These are phyloP conservation scores for Oryza meridionalis DNA, from an alignment of 176 grass and related monocot species.

Conservation along the genomic window DNA sequence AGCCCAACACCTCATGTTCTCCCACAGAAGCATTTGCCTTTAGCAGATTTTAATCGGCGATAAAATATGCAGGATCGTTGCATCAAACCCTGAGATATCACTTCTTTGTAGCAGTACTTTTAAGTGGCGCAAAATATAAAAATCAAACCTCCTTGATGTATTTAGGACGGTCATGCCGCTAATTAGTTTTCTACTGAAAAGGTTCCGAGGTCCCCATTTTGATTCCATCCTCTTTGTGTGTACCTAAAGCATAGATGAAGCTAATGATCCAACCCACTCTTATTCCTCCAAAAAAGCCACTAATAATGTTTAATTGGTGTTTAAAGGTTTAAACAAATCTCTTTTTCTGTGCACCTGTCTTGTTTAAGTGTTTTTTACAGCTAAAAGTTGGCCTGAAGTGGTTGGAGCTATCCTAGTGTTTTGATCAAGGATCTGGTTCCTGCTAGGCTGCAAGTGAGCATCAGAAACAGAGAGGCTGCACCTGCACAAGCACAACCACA, in stretches of 20 bases:
- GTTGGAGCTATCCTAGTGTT: constrained; percentile 56
- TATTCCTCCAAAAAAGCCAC: constrained; percentile 31
- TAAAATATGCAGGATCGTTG: constrained; percentile 38
- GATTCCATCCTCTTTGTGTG: constrained; percentile 61
- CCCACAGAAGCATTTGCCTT: constrained; percentile 32
- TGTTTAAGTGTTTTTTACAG: constrained; percentile 49
- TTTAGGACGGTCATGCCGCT: constrained; percentile 37
- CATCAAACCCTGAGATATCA: constrained; percentile 16
- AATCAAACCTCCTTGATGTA: constrained; percentile 33
- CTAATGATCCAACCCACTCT: constrained; percentile 55
- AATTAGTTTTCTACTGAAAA: constrained; percentile 53
- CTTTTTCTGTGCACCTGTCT: constrained; percentile 43
- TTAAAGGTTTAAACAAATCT: constrained; percentile 22
- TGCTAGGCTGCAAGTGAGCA: constrained; percentile 32
- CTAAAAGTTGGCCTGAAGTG: constrained; percentile 56
- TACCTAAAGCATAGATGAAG: constrained; percentile 47
- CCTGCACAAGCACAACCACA: constrained; percentile 26
- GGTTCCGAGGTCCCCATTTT: constrained; percentile 51
- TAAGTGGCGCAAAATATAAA: background rate
- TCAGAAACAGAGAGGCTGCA: constrained; percentile 39
- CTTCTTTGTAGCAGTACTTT: constrained; percentile 26
- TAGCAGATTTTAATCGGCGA: constrained; percentile 38
- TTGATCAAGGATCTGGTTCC: constrained; percentile 53
- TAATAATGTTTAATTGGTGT: constrained; percentile 45
- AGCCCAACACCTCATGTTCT: constrained; percentile 62